Percentiles rank a stretch among this genome's conserved stretches.
Evolutionary conservation across 2,329 filamentous ascomycete genomes (phyloP).

Genomic region (Botrytis aclada): DNA sequence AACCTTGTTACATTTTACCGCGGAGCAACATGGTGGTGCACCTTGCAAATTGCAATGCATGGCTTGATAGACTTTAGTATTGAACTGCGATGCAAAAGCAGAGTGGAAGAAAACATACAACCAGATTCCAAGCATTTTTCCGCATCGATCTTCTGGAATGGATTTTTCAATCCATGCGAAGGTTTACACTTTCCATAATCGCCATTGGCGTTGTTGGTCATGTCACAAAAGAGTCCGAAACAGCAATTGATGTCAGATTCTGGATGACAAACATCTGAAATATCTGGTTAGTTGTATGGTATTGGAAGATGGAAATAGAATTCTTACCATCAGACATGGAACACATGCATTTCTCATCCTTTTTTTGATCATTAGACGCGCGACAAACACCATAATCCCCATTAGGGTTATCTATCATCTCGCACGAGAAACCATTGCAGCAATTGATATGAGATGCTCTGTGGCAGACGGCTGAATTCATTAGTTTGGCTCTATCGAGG

Average conservation of each 20-base stretch:
- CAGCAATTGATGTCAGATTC: background rate
- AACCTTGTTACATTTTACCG: background rate
- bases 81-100: background rate
- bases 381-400: slow-evolving; percentile 1
- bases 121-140: background rate
- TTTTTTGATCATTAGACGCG: background rate
- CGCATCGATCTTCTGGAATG: background rate
- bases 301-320: background rate
- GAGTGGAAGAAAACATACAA: background rate
- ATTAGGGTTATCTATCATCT: background rate
- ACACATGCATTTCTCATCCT: background rate
- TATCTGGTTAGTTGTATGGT: background rate
- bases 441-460: background rate
- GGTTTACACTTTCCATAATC: background rate
- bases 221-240: background rate
- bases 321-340: background rate
- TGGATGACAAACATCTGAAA: background rate
- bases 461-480: background rate
- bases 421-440: background rate
- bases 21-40: slow-evolving; percentile 2
- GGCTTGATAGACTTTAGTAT: background rate
- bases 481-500: background rate
- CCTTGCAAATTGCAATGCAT: background rate
- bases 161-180: background rate
- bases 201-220: background rate